Evolutionary conservation across 345 rosid genomes (phyloP).

Genomic region (Sonneratia caseolaris): DNA sequence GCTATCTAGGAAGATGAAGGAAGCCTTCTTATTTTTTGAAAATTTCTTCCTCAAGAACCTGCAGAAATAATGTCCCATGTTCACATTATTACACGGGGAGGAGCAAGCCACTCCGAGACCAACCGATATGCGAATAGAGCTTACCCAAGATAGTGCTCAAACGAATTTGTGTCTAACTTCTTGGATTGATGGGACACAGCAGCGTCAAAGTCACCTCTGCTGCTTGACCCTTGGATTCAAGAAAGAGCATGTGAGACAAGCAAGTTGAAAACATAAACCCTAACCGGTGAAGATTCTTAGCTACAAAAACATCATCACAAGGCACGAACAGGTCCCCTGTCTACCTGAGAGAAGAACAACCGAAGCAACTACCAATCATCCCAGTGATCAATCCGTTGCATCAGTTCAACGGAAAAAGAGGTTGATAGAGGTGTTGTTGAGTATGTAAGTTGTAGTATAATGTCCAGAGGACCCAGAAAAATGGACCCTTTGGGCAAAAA

Average conservation of each 20-base stretch:
- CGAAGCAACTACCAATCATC: too few species aligned
- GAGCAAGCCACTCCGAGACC: background rate
- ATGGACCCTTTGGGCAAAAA: too few species aligned
- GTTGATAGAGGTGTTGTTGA: too few species aligned
- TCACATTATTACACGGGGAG: background rate
- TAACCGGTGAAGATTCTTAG: background rate
- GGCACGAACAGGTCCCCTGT: background rate
- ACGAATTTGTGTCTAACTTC: conserved; percentile 11
- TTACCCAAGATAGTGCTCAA: conserved; percentile 18
- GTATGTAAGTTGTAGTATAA: too few species aligned
- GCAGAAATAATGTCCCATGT: background rate
- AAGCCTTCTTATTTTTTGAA: conserved; percentile 21
- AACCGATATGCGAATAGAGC: background rate
- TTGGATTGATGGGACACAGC: conserved; percentile 9
- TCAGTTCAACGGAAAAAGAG: too few species aligned
- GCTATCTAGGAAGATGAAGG: conserved; percentile 27
- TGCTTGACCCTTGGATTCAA: background rate
- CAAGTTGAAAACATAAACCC: background rate
- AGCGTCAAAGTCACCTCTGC: background rate
- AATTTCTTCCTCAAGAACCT: conserved; percentile 25
- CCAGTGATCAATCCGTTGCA: too few species aligned
- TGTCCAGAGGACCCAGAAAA: too few species aligned
- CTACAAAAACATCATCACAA: background rate
- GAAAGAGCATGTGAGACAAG: conserved; percentile 2
- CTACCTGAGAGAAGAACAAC: background rate